These are phyloP conservation scores for Pyrus bretschneideri DNA, from an alignment of 306 rosid genomes.

Conservation along the genomic window DNA sequence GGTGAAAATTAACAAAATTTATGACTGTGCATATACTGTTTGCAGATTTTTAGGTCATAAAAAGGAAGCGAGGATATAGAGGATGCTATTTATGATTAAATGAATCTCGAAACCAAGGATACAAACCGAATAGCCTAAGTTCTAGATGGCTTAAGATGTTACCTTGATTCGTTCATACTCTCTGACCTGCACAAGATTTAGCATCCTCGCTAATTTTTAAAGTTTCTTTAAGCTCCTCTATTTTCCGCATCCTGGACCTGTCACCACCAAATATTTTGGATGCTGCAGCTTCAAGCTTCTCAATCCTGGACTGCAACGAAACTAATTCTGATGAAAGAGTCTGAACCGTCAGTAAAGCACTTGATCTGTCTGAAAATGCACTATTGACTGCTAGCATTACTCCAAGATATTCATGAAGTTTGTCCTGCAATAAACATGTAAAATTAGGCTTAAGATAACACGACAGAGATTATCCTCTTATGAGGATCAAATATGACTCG, in stretches of 20 bases:
- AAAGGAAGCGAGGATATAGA: background rate
- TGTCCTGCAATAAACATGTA: constrained; percentile 49
- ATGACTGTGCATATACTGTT: background rate
- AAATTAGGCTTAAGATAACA: background rate
- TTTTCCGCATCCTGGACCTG: constrained; percentile 59
- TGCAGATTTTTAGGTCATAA: background rate
- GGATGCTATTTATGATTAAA: background rate
- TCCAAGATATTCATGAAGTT: constrained; percentile 84
- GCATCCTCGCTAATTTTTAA: constrained; percentile 70
- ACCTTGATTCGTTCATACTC: constrained; percentile 93
- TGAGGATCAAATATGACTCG: background rate
- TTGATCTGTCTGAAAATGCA: constrained; percentile 80
- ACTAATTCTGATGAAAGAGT: constrained; percentile 67
- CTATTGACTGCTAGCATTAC: constrained; percentile 63
- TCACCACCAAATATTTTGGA: constrained; percentile 90
- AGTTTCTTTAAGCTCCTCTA: constrained; percentile 77
- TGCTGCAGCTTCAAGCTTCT: constrained; percentile 82
- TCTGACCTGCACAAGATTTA: constrained; percentile 60
- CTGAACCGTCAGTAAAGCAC: constrained; percentile 78
- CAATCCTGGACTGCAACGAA: constrained; percentile 68
- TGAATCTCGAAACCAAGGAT: background rate
- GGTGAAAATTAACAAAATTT: no score
- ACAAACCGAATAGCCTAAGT: background rate
- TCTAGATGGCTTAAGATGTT: constrained; percentile 2
- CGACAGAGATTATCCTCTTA: no score